These are phyloP conservation scores for Alnus glutinosa DNA, from an alignment of 306 rosid genomes.

Conservation along the genomic window DNA sequence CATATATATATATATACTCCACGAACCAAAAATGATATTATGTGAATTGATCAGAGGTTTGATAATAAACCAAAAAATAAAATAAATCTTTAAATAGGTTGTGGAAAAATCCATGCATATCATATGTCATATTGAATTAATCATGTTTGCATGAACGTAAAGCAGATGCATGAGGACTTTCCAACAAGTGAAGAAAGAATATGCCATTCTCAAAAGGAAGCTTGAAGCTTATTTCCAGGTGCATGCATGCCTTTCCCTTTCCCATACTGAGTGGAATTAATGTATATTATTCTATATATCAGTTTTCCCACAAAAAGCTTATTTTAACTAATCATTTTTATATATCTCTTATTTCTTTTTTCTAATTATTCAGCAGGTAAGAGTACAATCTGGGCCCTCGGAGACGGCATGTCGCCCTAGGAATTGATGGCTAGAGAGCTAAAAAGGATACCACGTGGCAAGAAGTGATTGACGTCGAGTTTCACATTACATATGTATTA, in stretches of 20 bases:
- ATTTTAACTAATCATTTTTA: not conserved
- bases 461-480: not conserved
- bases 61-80: too few species aligned
- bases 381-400: conserved; percentile 58
- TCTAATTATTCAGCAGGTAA: conserved; percentile 44
- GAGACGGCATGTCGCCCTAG: conserved; percentile 62
- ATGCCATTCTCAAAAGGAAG: conserved; percentile 70
- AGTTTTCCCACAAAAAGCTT: not conserved
- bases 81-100: not conserved
- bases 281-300: not conserved
- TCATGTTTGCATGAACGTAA: conserved; percentile 12
- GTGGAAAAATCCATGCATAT: not conserved
- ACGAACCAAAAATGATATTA: too few species aligned
- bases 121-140: not conserved
- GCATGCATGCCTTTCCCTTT: not conserved
- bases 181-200: conserved; percentile 81
- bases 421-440: not conserved
- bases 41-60: too few species aligned
- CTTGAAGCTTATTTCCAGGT: conserved; percentile 96
- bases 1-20: too few species aligned
- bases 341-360: not conserved
- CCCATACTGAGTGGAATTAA: not conserved
- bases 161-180: conserved; percentile 79
- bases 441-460: not conserved
- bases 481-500: not conserved